Percentiles rank a stretch among this genome's conserved stretches.
These are phyloP conservation scores for Beauveria sp. DNA, from an alignment of 2,329 filamentous ascomycete genomes.

Conservation along the genomic window DNA sequence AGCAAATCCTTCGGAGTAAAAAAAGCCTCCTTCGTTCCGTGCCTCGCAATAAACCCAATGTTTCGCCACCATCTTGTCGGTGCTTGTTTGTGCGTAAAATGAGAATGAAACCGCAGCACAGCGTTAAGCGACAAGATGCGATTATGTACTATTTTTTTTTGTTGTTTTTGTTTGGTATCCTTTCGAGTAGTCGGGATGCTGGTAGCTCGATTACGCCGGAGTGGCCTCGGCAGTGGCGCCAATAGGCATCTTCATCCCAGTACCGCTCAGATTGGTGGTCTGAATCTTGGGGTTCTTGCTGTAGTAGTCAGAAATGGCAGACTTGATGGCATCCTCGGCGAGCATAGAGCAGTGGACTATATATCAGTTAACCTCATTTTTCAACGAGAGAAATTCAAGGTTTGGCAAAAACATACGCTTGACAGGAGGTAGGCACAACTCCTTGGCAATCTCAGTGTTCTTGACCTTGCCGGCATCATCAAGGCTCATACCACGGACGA, in stretches of 20 bases:
- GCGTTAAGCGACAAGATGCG: background rate
- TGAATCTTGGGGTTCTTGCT: constrained; percentile 56
- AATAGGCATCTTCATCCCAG: constrained; percentile 41
- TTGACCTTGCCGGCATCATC: constrained; percentile 88
- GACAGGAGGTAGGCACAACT: constrained; percentile 81
- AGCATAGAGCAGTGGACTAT: constrained; percentile 87
- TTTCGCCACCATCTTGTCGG: background rate
- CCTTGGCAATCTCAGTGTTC: constrained; percentile 98
- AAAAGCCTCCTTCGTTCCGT: background rate
- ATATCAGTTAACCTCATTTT: constrained; percentile 20
- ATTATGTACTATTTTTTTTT: background rate
- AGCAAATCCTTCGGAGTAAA: background rate
- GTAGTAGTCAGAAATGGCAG: constrained; percentile 83
- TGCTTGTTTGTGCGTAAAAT: background rate
- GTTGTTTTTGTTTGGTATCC: constrained; percentile 1
- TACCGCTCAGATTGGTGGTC: constrained; percentile 70
- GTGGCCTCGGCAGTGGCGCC: constrained; percentile 38
- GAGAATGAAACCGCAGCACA: background rate
- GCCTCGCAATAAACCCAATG: background rate
- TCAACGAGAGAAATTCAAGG: background rate
- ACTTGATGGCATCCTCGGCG: constrained; percentile 86
- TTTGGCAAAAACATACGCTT: constrained; percentile 55
- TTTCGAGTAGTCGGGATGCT: background rate
- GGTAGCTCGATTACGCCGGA: constrained; percentile 11
- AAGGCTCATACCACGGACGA: constrained; percentile 89